Conservation (phyloP, 306 rosid genomes). For the Fragaria iinumae region DNA sequence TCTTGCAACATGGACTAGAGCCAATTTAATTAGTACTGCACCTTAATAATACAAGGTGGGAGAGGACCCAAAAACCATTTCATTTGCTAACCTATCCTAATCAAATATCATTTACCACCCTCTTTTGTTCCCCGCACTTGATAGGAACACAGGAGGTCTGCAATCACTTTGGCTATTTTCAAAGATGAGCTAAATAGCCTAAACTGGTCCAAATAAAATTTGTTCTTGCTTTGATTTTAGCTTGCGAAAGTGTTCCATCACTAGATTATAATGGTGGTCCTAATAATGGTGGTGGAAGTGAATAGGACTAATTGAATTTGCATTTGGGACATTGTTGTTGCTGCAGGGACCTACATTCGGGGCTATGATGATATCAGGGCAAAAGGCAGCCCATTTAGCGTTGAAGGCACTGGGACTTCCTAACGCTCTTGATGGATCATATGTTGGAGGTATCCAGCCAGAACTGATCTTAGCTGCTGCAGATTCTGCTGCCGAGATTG, state of each 20-base stretch:
- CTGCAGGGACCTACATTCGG: slow-evolving; percentile 94
- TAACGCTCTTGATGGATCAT: slow-evolving; percentile 44
- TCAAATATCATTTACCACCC: not conserved
- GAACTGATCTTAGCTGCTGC: slow-evolving; percentile 75
- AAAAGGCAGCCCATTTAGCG: slow-evolving; percentile 90
- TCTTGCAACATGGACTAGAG: not conserved
- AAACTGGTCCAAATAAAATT: not conserved
- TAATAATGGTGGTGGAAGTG: not conserved
- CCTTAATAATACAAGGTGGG: slow-evolving; percentile 10
- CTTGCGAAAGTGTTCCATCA: not conserved
- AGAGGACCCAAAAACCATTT: not conserved
- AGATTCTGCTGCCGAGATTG: slow-evolving; percentile 39
- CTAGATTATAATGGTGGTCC: slow-evolving; percentile 1
- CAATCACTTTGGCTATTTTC: not conserved
- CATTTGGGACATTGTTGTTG: not conserved
- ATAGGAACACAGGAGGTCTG: not conserved
- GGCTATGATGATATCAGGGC: slow-evolving; percentile 96
- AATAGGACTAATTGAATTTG: not conserved
- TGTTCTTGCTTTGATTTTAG: not conserved
- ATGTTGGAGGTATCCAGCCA: slow-evolving; percentile 38
- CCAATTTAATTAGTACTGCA: slow-evolving; percentile 4
- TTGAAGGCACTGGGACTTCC: slow-evolving; percentile 59
- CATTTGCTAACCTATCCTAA: not conserved
- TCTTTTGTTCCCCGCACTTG: not conserved
- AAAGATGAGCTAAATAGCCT: not conserved